Evolutionary conservation across 768 basidiomycete species (phyloP).

Genomic region (Collybiopsis luxurians): DNA sequence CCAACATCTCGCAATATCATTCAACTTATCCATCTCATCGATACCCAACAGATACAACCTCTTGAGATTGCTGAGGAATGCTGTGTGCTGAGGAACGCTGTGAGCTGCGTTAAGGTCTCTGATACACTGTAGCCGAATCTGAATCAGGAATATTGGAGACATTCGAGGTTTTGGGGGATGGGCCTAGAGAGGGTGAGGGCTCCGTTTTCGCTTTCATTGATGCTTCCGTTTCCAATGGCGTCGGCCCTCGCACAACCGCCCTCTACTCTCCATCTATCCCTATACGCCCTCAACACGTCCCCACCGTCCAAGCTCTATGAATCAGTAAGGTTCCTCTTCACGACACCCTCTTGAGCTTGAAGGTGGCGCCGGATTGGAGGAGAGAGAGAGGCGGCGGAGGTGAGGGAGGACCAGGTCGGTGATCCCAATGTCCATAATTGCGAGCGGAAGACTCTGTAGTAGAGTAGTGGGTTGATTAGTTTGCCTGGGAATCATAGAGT

Average conservation of each 20-base stretch:
- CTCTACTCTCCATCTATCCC: no score
- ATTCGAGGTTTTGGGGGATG: neutral
- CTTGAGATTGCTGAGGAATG: neutral
- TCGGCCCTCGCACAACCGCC: neutral
- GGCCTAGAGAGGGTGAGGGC: neutral
- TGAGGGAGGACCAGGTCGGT: conserved; percentile 35
- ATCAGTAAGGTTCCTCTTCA: conserved; percentile 27
- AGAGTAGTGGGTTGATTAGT: neutral
- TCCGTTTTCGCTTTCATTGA: neutral
- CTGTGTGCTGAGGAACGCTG: no score
- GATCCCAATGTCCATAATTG: conserved; percentile 41
- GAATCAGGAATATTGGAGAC: neutral
- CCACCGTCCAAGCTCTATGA: neutral
- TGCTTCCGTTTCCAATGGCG: neutral
- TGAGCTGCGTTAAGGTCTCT: no score
- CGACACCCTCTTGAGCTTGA: conserved; percentile 35
- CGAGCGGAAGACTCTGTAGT: conserved; percentile 39
- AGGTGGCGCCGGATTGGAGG: conserved; percentile 37
- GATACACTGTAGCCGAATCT: neutral
- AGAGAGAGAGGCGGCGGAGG: conserved; percentile 39
- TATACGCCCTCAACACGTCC: neutral
- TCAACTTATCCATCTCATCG: neutral
- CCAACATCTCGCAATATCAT: neutral
- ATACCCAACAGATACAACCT: neutral
- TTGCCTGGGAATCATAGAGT: neutral